Evolutionary conservation across 345 rosid species (phyloP).

Genomic region (Aquilaria malaccensis): DNA sequence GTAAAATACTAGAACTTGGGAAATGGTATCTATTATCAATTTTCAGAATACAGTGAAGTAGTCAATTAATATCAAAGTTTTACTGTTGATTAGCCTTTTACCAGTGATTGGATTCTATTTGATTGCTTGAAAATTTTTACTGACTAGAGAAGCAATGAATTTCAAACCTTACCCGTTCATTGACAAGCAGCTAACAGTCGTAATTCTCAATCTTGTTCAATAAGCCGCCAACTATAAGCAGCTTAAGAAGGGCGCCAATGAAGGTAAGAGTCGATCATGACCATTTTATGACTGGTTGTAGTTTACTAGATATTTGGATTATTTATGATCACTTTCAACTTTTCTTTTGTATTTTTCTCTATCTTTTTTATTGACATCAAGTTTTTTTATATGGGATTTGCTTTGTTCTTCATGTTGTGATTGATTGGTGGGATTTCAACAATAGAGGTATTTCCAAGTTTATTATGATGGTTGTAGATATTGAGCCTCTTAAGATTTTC

Average conservation of each 20-base stretch:
- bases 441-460: constrained; percentile 96
- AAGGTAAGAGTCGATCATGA: constrained; percentile 33
- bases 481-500: constrained; percentile 85
- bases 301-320: too few relatives aligned
- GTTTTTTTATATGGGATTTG: neutral
- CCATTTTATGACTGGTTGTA: too few relatives aligned
- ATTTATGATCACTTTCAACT: too few relatives aligned
- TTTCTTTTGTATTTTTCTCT: neutral
- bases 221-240: constrained; percentile 97
- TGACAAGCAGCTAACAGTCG: constrained; percentile 59
- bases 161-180: constrained; percentile 89
- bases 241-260: constrained; percentile 97
- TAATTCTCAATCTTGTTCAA: constrained; percentile 85
- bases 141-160: constrained; percentile 70
- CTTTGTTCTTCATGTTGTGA: neutral
- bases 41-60: too few relatives aligned
- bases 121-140: neutral
- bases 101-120: too few relatives aligned
- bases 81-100: too few relatives aligned
- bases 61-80: too few relatives aligned
- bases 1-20: too few relatives aligned
- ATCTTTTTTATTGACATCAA: too few relatives aligned
- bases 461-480: constrained; percentile 74
- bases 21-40: too few relatives aligned
- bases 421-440: constrained; percentile 16